Percentiles rank a stretch among this genome's conserved stretches.
phyloP scores from a whole-genome alignment of 108 stramenopile genomes.

The Skeletonema grethae region DNA sequence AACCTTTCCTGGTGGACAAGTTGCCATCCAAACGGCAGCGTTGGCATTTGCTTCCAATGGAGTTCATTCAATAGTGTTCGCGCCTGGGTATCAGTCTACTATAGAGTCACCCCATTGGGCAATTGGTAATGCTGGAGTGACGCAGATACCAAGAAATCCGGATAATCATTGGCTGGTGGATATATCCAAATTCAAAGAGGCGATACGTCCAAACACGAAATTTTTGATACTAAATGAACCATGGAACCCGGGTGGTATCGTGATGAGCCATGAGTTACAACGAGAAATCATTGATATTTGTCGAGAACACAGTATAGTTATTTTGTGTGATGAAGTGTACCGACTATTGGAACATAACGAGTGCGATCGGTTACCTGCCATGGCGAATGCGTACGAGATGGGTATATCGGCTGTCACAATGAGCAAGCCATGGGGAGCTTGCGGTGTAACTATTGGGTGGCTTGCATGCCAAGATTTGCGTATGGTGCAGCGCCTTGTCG shows the following conservation, averaged over 20 bases:
- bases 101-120: constrained; percentile 63
- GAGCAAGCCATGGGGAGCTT: constrained; percentile 83
- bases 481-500: constrained; percentile 53
- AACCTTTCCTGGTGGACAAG: constrained; percentile 79
- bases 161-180: constrained; percentile 72
- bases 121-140: constrained; percentile 43
- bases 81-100: constrained; percentile 82
- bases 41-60: constrained; percentile 55
- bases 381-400: constrained; percentile 65
- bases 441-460: constrained; percentile 82
- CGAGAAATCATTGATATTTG: constrained; percentile 55
- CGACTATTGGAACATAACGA: constrained; percentile 72
- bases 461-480: constrained; percentile 53
- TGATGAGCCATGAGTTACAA: constrained; percentile 53
- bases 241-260: constrained; percentile 79
- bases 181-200: constrained; percentile 40
- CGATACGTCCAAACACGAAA: constrained; percentile 62
- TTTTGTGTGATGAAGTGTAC: constrained; percentile 81
- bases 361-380: constrained; percentile 53
- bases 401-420: constrained; percentile 70
- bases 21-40: constrained; percentile 77
- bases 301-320: constrained; percentile 45
- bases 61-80: constrained; percentile 73
- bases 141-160: constrained; percentile 49
- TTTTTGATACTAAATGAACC: constrained; percentile 77